Evolutionary conservation across 2,329 filamentous ascomycete genomes (phyloP).

Genomic region (Madurella mycetomatis): DNA sequence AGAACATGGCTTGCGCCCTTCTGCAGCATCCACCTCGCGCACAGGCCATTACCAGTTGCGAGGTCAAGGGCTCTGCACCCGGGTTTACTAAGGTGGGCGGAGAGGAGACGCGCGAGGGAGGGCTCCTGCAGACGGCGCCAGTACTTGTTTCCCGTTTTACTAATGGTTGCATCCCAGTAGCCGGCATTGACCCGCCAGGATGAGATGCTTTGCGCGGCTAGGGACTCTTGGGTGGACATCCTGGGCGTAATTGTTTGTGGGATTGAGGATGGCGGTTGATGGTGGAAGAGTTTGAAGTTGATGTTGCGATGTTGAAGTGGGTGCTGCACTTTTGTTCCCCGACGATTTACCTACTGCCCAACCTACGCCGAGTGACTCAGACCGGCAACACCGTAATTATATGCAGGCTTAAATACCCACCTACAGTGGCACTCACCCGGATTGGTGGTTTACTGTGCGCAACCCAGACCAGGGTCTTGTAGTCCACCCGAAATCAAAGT

Average conservation of each 20-base stretch:
- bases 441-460: background rate
- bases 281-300: background rate
- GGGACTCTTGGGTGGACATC: conserved; percentile 4
- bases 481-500: no score
- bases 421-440: background rate
- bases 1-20: conserved; percentile 34
- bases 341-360: background rate
- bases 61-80: conserved; percentile 40
- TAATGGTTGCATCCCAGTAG: conserved; percentile 40
- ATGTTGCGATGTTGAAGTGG: no score
- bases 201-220: conserved; percentile 23
- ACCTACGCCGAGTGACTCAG: background rate
- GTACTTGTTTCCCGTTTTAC: conserved; percentile 41
- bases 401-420: background rate
- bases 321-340: no score
- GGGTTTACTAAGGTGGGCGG: conserved; percentile 12
- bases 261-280: background rate
- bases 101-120: conserved; percentile 34
- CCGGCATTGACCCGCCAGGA: conserved; percentile 40
- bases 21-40: conserved; percentile 40
- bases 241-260: background rate
- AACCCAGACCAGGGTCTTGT: no score
- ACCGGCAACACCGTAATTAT: background rate
- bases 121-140: conserved; percentile 41
- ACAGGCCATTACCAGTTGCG: conserved; percentile 47